A percentile compares a stretch with the other conserved stretches of the same genome.
phyloP scores from a whole-genome alignment of 1,284 basidiomycete genomes.

The Mycosarcoma mackinlayi region DNA sequence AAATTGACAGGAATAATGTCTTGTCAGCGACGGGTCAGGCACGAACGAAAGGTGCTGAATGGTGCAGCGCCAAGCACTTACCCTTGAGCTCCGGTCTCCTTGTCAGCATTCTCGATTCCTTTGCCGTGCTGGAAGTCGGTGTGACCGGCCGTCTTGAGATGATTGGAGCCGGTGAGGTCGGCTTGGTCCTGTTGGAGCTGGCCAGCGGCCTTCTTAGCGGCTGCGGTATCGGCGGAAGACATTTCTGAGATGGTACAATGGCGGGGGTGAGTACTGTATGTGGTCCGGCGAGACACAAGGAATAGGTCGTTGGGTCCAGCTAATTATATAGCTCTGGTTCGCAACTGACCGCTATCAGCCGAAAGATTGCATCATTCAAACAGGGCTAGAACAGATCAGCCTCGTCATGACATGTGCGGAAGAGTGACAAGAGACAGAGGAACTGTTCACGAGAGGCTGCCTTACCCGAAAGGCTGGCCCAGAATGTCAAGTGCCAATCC shows the following conservation, averaged over 20 bases:
- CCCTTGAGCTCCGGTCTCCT: slow-evolving; percentile 31
- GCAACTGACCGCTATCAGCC: too few species aligned
- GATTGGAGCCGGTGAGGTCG: slow-evolving; percentile 11
- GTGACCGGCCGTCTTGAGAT: slow-evolving; percentile 26
- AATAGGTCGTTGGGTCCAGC: too few species aligned
- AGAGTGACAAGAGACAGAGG: too few species aligned
- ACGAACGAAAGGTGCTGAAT: too few species aligned
- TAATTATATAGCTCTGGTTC: too few species aligned
- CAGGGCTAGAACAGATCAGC: too few species aligned
- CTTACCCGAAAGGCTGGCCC: background rate
- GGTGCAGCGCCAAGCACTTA: too few species aligned
- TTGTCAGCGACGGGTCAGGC: background rate
- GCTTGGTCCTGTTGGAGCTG: slow-evolving; percentile 37
- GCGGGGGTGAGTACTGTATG: too few species aligned
- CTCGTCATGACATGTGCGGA: background rate
- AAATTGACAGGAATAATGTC: background rate
- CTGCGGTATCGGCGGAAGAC: slow-evolving; percentile 40
- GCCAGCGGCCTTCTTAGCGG: slow-evolving; percentile 42
- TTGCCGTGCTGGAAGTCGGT: slow-evolving; percentile 30
- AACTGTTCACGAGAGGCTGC: background rate
- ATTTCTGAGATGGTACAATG: slow-evolving; percentile 1
- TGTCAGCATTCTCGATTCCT: slow-evolving; percentile 28
- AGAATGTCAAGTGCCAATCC: background rate
- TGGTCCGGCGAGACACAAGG: too few species aligned
- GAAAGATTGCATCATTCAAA: too few species aligned